A percentile compares a stretch with the other conserved stretches of the same genome.
These are phyloP conservation scores for Cordyceps pruinosa DNA, from an alignment of 2,329 filamentous ascomycete species.

Conservation along the genomic window DNA sequence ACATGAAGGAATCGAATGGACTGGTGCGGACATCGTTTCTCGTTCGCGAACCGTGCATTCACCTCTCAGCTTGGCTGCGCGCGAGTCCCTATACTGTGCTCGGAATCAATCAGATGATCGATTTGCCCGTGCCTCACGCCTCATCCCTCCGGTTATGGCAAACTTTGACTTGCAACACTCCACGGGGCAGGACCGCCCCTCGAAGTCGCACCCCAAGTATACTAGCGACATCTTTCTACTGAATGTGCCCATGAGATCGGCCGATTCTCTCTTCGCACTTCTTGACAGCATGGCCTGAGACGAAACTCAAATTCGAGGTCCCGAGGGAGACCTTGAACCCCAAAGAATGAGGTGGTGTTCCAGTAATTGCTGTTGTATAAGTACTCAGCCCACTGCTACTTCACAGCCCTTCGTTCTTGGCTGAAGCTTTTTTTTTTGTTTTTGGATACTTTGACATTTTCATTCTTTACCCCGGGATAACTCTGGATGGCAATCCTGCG, in stretches of 20 bases:
- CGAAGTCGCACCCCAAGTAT: not conserved
- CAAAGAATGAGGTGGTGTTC: too few species aligned
- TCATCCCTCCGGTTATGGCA: not conserved
- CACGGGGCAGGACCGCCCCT: not conserved
- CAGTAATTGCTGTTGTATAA: too few species aligned
- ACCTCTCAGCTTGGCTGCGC: not conserved
- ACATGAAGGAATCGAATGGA: not conserved
- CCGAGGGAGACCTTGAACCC: too few species aligned
- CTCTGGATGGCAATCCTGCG: not conserved
- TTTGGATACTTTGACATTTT: not conserved
- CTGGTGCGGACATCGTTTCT: not conserved
- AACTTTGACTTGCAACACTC: not conserved
- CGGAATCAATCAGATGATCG: not conserved
- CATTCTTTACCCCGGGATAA: not conserved
- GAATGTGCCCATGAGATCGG: not conserved
- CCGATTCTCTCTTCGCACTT: not conserved
- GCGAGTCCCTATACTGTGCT: not conserved
- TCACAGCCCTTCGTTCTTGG: too few species aligned
- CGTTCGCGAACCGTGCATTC: not conserved
- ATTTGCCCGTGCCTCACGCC: too few species aligned
- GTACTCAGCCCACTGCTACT: not conserved
- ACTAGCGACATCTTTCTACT: not conserved
- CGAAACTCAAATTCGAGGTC: slow-evolving; percentile 2
- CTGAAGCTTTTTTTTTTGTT: not conserved
- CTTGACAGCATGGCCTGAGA: not conserved